These are phyloP conservation scores for Echeveria elegans DNA, from an alignment of 164 flowering plant genomes.

Conservation along the genomic window DNA sequence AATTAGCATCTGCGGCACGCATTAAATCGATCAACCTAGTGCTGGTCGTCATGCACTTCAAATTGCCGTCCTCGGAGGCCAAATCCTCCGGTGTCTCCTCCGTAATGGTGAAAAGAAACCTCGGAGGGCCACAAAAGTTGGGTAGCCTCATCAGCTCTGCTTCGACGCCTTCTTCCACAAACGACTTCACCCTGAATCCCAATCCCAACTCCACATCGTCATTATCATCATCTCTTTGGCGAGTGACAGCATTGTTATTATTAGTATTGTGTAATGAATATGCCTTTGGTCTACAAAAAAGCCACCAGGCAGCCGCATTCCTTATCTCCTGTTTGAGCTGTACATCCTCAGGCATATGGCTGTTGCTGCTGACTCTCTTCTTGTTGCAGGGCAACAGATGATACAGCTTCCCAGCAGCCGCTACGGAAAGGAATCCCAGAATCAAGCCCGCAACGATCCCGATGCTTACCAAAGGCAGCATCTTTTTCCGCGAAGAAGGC, in stretches of 20 bases:
- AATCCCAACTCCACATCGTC: conserved; percentile 17
- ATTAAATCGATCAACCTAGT: conserved; percentile 38
- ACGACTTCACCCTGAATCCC: conserved; percentile 11
- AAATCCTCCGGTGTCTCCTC: conserved; percentile 83
- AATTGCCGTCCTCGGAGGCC: conserved; percentile 62
- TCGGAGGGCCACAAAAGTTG: conserved; percentile 64
- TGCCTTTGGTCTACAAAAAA: background rate
- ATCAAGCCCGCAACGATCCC: too few species aligned
- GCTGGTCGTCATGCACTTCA: conserved; percentile 17
- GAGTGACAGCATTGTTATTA: too few species aligned
- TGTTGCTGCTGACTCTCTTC: too few species aligned
- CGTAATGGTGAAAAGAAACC: conserved; percentile 72
- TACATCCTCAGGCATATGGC: too few species aligned
- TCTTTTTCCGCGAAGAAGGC: too few species aligned
- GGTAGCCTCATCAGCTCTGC: conserved; percentile 68
- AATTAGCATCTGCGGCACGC: conserved; percentile 13
- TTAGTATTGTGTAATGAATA: background rate
- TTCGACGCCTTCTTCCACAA: conserved; percentile 41
- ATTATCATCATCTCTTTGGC: too few species aligned
- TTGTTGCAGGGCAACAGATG: too few species aligned
- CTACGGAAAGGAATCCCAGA: too few species aligned
- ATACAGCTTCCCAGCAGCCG: too few species aligned
- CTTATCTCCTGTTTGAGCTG: too few species aligned
- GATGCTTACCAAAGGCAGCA: too few species aligned
- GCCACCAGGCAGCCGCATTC: too few species aligned